Conservation (phyloP, 371 early-diverging fungal species). For the Apophysomyces sp. region DNA sequence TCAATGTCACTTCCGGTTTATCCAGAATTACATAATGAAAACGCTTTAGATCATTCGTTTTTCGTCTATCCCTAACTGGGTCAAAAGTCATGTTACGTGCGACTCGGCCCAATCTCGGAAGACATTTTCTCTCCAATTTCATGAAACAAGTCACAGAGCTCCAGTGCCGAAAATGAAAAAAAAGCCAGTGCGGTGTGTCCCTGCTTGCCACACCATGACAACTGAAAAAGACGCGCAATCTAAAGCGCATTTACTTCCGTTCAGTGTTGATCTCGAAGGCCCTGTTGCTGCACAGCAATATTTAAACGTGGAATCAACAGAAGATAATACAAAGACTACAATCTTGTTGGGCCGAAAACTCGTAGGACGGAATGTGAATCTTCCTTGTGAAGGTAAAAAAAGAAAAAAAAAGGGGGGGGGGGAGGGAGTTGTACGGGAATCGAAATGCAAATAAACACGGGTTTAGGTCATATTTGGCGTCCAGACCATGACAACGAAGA, state of each 20-base stretch:
- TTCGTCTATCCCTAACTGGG: too few species aligned
- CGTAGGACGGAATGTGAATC: conserved; percentile 1
- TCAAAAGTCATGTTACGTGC: too few species aligned
- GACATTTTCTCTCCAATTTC: too few species aligned
- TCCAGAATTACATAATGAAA: too few species aligned
- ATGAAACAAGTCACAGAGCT: too few species aligned
- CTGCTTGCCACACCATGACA: background rate
- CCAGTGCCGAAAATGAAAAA: background rate
- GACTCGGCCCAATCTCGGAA: too few species aligned
- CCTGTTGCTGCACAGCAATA: conserved; percentile 10
- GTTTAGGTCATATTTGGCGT: conserved; percentile 8
- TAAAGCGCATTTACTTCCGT: conserved; percentile 12
- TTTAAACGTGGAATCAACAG: background rate
- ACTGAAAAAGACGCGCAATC: background rate
- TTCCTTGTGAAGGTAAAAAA: conserved; percentile 8
- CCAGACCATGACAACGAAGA: background rate
- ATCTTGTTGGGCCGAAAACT: conserved; percentile 10
- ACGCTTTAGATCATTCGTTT: too few species aligned
- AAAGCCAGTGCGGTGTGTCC: background rate
- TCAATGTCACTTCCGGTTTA: too few species aligned
- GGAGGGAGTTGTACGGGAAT: background rate
- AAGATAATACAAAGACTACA: background rate
- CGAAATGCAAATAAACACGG: background rate
- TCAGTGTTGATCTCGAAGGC: conserved; percentile 6
- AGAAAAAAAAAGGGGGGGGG: background rate